Conservation (phyloP, 495 filamentous ascomycete genomes). For the Penicillium waksmanii region DNA sequence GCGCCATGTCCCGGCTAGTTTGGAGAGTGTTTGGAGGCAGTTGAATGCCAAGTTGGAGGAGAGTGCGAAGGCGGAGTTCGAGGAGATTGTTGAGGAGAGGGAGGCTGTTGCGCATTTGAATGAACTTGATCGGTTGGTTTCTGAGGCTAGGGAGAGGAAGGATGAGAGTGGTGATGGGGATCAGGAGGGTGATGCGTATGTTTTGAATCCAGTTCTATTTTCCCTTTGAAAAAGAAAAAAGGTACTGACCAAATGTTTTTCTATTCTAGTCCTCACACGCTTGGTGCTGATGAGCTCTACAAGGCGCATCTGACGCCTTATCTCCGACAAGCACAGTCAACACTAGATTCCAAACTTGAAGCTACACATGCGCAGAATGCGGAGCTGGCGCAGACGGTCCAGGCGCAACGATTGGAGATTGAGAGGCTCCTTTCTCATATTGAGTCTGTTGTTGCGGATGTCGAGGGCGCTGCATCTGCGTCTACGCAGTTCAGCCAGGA, state of each 20-base stretch:
- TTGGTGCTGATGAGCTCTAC: constrained; percentile 68
- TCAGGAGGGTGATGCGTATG: constrained; percentile 40
- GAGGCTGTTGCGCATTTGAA: constrained; percentile 78
- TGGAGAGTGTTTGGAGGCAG: constrained; percentile 70
- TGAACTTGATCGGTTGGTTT: constrained; percentile 74
- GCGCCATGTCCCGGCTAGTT: constrained; percentile 63
- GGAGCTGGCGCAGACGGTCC: constrained; percentile 61
- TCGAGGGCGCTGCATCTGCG: constrained; percentile 64
- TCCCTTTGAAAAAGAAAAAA: no score
- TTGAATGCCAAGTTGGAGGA: constrained; percentile 68
- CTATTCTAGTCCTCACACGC: constrained; percentile 67
- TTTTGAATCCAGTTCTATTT: constrained; percentile 10
- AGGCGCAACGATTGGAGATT: constrained; percentile 73
- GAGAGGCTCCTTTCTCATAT: constrained; percentile 65
- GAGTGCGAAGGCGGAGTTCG: constrained; percentile 71
- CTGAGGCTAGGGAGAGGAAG: constrained; percentile 66
- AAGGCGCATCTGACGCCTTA: constrained; percentile 72
- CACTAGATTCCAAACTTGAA: constrained; percentile 64
- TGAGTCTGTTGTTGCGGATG: constrained; percentile 68
- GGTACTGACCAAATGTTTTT: no score
- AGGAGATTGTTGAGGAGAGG: constrained; percentile 69
- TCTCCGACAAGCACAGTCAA: constrained; percentile 60
- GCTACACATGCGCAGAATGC: constrained; percentile 67
- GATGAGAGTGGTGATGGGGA: constrained; percentile 31
- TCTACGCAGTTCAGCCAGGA: constrained; percentile 45